Evolutionary conservation across 345 rosid species (phyloP).

Genomic region (Gossypium thurberi): DNA sequence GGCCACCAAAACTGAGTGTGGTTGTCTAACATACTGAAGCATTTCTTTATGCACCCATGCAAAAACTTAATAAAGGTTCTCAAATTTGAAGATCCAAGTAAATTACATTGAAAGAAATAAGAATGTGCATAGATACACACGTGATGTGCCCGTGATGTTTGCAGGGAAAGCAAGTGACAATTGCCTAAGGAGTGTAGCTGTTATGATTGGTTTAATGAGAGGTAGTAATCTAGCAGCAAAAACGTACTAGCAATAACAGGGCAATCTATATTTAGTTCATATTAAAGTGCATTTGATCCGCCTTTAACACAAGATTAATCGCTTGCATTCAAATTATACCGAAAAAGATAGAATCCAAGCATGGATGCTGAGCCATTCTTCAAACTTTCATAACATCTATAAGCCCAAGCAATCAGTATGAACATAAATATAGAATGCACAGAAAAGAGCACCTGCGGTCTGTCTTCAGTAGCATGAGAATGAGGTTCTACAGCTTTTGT

Average conservation of each 20-base stretch:
- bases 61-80: not conserved
- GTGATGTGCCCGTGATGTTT: not conserved
- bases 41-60: not conserved
- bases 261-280: not conserved
- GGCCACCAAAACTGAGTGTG: not conserved
- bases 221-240: not conserved
- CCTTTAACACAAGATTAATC: not conserved
- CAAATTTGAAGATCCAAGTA: not conserved
- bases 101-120: not conserved
- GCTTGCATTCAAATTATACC: not conserved
- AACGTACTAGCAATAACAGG: not conserved
- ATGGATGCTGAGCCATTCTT: not conserved
- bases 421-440: not conserved
- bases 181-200: not conserved
- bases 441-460: constrained; percentile 35
- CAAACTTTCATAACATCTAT: not conserved
- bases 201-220: not conserved
- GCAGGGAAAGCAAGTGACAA: not conserved
- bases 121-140: not conserved
- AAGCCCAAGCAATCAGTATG: not conserved
- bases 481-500: constrained; percentile 15
- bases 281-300: not conserved
- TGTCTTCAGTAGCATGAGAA: constrained; percentile 11
- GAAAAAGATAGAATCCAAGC: not conserved
- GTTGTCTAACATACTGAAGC: not conserved